These are phyloP conservation scores for Lojkania enalia DNA, from an alignment of 2,329 filamentous ascomycete genomes.

Conservation along the genomic window DNA sequence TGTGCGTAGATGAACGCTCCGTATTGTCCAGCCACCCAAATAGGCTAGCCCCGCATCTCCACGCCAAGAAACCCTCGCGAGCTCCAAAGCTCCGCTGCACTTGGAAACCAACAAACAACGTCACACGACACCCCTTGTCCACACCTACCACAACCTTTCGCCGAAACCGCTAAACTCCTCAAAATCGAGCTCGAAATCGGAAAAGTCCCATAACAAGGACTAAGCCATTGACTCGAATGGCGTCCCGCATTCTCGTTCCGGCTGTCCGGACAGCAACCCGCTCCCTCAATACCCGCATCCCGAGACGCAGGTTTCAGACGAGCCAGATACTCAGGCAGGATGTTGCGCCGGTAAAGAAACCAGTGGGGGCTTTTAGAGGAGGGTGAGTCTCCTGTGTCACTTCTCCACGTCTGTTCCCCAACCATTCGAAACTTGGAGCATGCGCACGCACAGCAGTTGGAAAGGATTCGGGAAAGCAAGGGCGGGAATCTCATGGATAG, in stretches of 20 bases:
- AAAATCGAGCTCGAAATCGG: too few species aligned
- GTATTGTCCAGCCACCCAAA: neutral
- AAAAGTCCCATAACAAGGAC: too few species aligned
- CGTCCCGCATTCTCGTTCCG: conserved; percentile 48
- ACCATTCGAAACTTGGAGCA: neutral
- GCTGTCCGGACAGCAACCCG: conserved; percentile 42
- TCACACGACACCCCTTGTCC: neutral
- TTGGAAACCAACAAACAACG: neutral
- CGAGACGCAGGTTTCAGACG: conserved; percentile 47
- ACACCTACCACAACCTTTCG: conserved; percentile 1
- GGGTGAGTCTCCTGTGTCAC: conserved; percentile 57
- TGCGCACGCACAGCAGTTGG: neutral
- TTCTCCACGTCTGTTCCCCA: neutral
- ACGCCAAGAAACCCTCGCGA: neutral
- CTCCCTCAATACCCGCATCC: too few species aligned
- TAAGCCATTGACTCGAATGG: conserved; percentile 47
- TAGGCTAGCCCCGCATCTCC: neutral
- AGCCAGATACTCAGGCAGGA: conserved; percentile 38
- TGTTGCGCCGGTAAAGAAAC: conserved; percentile 59
- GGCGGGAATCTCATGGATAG: neutral
- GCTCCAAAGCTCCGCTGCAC: neutral
- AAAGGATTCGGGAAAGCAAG: neutral
- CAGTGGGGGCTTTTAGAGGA: conserved; percentile 71
- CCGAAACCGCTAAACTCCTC: neutral
- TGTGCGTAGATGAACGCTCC: neutral